phyloP scores from a whole-genome alignment of 305 asterid genomes.

The Fraxinus nigra region DNA sequence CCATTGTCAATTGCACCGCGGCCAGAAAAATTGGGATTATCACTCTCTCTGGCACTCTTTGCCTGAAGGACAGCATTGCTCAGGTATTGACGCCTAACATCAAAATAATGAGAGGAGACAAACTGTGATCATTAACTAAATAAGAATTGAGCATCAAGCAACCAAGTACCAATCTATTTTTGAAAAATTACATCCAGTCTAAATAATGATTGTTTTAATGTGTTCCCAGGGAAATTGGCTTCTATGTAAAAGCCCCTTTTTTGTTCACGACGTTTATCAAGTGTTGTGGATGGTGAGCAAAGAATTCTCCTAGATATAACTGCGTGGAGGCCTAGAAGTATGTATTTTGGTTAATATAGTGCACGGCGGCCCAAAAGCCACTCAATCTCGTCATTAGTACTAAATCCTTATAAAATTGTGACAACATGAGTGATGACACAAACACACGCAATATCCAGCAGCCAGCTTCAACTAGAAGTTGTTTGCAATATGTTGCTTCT shows the following conservation, averaged over 20 bases:
- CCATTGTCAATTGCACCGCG: conserved; percentile 74
- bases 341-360: not conserved
- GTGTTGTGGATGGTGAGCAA: not conserved
- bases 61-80: conserved; percentile 98
- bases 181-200: not conserved
- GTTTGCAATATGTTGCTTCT: not conserved
- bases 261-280: not conserved
- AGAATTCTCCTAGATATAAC: not conserved
- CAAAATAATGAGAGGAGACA: conserved; percentile 28
- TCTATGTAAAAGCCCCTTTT: not conserved
- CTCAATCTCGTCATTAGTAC: not conserved
- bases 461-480: not conserved
- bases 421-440: not conserved
- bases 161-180: not conserved
- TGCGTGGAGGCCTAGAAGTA: not conserved
- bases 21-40: conserved; percentile 44
- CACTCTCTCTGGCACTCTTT: conserved; percentile 70
- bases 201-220: not conserved
- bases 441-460: not conserved
- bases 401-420: not conserved
- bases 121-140: conserved; percentile 23
- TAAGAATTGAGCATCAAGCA: not conserved
- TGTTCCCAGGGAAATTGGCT: not conserved
- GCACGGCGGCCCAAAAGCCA: not conserved
- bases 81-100: conserved; percentile 89